Evolutionary conservation across 768 basidiomycete genomes (phyloP).

Genomic region (Brasilioporus rufonigricans): DNA sequence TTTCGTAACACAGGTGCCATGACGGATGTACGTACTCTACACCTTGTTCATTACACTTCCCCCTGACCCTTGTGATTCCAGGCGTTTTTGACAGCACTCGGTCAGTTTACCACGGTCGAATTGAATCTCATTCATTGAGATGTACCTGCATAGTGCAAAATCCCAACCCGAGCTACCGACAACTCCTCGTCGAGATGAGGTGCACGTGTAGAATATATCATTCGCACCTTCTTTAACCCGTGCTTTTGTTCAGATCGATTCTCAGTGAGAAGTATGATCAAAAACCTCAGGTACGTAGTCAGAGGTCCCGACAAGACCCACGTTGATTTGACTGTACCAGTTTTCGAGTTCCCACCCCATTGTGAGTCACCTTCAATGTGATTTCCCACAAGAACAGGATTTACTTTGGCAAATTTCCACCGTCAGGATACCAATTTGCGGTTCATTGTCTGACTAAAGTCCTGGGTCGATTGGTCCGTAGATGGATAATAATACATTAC

Average conservation of each 20-base stretch:
- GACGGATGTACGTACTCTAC: conserved; percentile 56
- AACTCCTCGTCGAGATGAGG: conserved; percentile 47
- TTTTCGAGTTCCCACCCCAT: conserved; percentile 45
- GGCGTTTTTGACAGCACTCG: conserved; percentile 59
- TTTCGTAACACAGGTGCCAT: conserved; percentile 75
- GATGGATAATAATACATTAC: conserved; percentile 20
- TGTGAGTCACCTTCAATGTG: conserved; percentile 27
- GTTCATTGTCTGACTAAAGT: conserved; percentile 26
- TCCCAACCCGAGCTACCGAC: conserved; percentile 50
- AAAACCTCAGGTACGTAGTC: conserved; percentile 47
- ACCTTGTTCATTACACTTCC: neutral
- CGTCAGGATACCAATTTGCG: conserved; percentile 30
- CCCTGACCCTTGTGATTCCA: conserved; percentile 12
- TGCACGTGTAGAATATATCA: conserved; percentile 15
- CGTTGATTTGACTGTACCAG: conserved; percentile 19
- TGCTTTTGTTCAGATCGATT: conserved; percentile 31
- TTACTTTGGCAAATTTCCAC: neutral
- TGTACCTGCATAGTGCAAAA: conserved; percentile 35
- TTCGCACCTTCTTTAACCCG: neutral
- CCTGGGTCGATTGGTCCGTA: neutral
- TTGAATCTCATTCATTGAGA: neutral
- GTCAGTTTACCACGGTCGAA: conserved; percentile 31
- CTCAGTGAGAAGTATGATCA: conserved; percentile 49
- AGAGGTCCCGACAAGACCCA: neutral
- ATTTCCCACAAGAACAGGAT: neutral